Evolutionary conservation across 352 stramenopile genomes (phyloP), one percentile per base, ranked within the genome.

Genomic region (Pythium vanterpoolii): DNA sequence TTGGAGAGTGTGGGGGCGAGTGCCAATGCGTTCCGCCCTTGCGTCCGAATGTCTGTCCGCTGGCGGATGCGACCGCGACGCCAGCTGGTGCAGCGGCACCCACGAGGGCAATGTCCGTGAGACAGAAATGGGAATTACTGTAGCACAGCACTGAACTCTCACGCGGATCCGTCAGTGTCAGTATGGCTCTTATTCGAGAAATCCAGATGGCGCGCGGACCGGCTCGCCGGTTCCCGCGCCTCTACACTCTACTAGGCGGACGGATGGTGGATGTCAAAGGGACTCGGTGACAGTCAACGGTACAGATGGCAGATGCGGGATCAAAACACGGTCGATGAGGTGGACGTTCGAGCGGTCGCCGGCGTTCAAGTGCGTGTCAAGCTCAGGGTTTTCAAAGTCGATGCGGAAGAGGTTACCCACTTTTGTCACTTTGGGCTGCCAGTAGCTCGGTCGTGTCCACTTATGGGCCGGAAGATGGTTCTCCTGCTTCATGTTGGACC

Each of bases 381-480:
- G 68, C 40, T 75, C 79, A 19, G 76, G 79, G 60, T 95, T 89
- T 62, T 95, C 86, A 54, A 95, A 92, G 57, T 95, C 85, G 46
- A 93, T 57, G 21, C 85, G 83, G 59, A 95, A 56, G 65, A 95
- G 84, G 58, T 90, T 91, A 69, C 87, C 82, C 56, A 93, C 79
- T 62, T 83, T 89, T 54, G 78, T 88, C 59, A 89, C 74, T 70
- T 89, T 66, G 51, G 83, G 83, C 57, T 90, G 86, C 85, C 83
- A 93, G 60, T 89, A 93, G 68, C 83, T 95, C 26, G 85, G 85
- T 16, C 71, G 63, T 27, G 69, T 75, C 83, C 83, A 93, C 55
- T 84, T 66, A 69, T 89, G 78, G 46, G 85, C 87, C 19, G 81
- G 83, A 63, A 79, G 54, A n/a, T 79, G 64, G 44, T 76, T 73